Evolutionary conservation across 306 rosid genomes (phyloP).

Genomic region (Ochetophila trinervis): DNA sequence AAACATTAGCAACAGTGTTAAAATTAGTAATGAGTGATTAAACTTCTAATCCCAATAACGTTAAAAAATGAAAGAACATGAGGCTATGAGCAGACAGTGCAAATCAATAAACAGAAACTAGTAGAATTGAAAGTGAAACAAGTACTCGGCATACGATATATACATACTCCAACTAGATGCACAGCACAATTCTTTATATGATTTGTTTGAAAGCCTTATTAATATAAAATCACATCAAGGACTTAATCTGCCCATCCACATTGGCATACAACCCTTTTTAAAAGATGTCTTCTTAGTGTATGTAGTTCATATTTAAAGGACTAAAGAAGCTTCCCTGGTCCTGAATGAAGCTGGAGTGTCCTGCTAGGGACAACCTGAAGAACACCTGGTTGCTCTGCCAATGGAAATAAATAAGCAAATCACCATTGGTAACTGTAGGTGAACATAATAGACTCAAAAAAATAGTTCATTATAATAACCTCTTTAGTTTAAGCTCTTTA

Average conservation of each 20-base stretch:
- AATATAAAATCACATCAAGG: background rate
- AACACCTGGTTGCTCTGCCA: slow-evolving; percentile 89
- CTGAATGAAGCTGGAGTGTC: slow-evolving; percentile 64
- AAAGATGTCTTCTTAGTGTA: background rate
- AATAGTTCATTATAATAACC: background rate
- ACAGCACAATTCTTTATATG: too few relatives aligned
- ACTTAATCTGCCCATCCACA: background rate
- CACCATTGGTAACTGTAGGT: too few relatives aligned
- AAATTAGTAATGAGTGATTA: too few relatives aligned
- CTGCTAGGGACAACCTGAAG: slow-evolving; percentile 83
- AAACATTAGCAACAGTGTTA: too few relatives aligned
- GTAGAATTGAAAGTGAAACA: too few relatives aligned
- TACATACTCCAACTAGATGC: background rate
- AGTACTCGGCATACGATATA: background rate
- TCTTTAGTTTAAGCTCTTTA: background rate
- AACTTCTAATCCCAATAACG: too few relatives aligned
- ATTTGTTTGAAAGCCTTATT: background rate
- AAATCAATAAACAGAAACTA: too few relatives aligned
- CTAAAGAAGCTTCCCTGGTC: slow-evolving; percentile 22
- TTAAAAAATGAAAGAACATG: too few relatives aligned
- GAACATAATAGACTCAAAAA: too few relatives aligned
- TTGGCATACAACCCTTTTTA: background rate
- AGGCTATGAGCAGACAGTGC: too few relatives aligned
- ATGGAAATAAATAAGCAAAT: background rate
- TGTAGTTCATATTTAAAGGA: background rate